Base-by-base conservation (phyloP, 2,329 filamentous ascomycete species). In the Xylariaceae sp. region DNA sequence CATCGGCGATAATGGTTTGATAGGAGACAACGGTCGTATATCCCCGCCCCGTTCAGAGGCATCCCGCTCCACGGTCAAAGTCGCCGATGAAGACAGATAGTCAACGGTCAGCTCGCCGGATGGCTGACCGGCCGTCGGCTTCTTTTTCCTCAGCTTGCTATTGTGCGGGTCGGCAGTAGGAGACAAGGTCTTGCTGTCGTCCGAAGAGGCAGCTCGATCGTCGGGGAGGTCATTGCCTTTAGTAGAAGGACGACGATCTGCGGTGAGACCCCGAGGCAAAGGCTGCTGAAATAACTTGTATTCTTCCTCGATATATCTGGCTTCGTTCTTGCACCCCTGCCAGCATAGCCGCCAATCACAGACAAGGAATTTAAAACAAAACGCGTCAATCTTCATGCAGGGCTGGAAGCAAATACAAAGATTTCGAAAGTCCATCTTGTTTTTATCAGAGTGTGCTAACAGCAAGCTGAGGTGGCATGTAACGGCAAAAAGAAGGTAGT, bases 371-470 rank as follows among this genome's bases (percentile, higher is more conserved):
- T 91, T 90, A 79, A 97, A 97, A 70, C 90, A 95, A 70, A 92
- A 95, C 1, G 86, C 86, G 66, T 97, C 92, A 56, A 97, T 94
- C 73, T 92, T 95, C 82, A 97, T 90, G 71, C 91, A 95, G 3
- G 92, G 92, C 71, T 96, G 91, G 72, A 96, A 96, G 74, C 92
- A 97, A 64, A 96, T 95, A 73, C 91, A 95, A 29, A 97, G 77
- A 62, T 96, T 96, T 67, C 89, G 85, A 69, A 92, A 96, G 68
- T 95, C 90, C 92, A 97, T 97, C 76, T 95, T 96, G 80, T 96
- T 97, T 76, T 92, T 91, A 61, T 95, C 89, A 29, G 91, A 88
- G 70, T 95, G 92, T 1, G 89, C 91, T 63, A 96, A 85, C 7
- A 97, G 80, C 30, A 96, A 80, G 65, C 91, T 96, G 47, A 97